A percentile compares a stretch with the other conserved stretches of the same genome.
Evolutionary conservation across 2,329 filamentous ascomycete genomes (phyloP).

Genomic region (Emergomyces pasteurianus): DNA sequence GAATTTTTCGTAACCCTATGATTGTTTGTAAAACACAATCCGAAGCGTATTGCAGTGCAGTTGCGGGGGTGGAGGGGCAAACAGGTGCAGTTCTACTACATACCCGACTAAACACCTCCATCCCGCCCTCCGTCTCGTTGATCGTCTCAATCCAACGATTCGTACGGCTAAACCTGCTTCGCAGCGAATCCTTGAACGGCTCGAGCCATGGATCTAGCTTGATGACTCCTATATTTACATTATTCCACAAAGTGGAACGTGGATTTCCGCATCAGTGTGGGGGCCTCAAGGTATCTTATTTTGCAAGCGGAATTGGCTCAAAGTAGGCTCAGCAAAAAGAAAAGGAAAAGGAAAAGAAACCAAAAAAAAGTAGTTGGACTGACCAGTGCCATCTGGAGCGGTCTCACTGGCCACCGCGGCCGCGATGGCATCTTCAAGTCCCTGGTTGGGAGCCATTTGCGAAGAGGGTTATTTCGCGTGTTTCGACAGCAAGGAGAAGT

Average conservation of each 20-base stretch:
- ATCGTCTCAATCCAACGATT: slow-evolving; percentile 81
- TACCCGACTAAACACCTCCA: slow-evolving; percentile 84
- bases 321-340: background rate
- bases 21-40: slow-evolving; percentile 1
- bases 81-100: slow-evolving; percentile 15
- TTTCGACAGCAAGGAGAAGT: too few relatives aligned
- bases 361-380: too few relatives aligned
- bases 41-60: too few relatives aligned
- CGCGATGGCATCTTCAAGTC: background rate
- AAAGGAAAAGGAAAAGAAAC: background rate
- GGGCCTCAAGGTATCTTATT: background rate
- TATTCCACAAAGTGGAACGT: background rate
- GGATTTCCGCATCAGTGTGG: background rate
- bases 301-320: background rate
- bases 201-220: slow-evolving; percentile 80
- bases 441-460: slow-evolving; percentile 11
- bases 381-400: slow-evolving; percentile 20
- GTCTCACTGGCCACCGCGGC: background rate
- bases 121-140: slow-evolving; percentile 69
- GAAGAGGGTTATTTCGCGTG: too few relatives aligned
- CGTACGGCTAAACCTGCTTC: slow-evolving; percentile 63
- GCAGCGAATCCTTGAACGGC: slow-evolving; percentile 69
- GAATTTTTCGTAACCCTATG: slow-evolving; percentile 70
- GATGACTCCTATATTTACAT: slow-evolving; percentile 50
- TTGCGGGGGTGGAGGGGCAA: background rate